Conservation (phyloP, 2,329 filamentous ascomycete species). For the Beauveria australis region DNA sequence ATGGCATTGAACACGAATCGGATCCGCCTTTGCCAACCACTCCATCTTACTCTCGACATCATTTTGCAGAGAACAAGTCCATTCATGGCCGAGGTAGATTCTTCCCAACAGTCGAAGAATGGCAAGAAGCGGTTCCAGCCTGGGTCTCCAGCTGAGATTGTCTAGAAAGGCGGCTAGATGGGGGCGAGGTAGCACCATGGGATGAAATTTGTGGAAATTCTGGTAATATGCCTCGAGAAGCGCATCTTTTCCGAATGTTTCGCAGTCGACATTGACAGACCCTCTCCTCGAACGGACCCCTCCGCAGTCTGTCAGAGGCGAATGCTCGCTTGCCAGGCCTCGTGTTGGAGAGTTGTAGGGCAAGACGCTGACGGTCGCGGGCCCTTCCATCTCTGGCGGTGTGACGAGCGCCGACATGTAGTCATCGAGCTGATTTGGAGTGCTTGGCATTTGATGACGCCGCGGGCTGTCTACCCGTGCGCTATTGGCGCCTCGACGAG, state of each 20-base stretch:
- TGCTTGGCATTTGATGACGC: neutral
- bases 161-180: conserved; percentile 14
- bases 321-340: neutral
- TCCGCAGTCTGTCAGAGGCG: neutral
- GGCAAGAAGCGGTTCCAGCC: conserved; percentile 17
- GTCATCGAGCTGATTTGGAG: neutral
- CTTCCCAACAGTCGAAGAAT: conserved; percentile 27
- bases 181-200: conserved; percentile 18
- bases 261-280: neutral
- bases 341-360: conserved; percentile 6
- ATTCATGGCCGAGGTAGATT: conserved; percentile 20
- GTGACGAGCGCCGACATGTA: neutral
- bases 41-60: conserved; percentile 9
- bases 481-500: conserved; percentile 33
- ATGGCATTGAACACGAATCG: conserved; percentile 27
- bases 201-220: conserved; percentile 27
- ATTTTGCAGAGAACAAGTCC: neutral
- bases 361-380: neutral
- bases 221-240: conserved; percentile 27
- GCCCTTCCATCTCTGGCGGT: neutral
- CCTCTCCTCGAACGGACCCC: neutral
- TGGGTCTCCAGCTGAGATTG: neutral
- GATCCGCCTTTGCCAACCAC: conserved; percentile 7
- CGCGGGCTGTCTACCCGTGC: neutral
- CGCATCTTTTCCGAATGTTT: conserved; percentile 13